Evolutionary conservation across 2,329 filamentous ascomycete genomes (phyloP), one percentile per base, ranked within the genome.

Genomic region (Phaeoacremonium minimum): DNA sequence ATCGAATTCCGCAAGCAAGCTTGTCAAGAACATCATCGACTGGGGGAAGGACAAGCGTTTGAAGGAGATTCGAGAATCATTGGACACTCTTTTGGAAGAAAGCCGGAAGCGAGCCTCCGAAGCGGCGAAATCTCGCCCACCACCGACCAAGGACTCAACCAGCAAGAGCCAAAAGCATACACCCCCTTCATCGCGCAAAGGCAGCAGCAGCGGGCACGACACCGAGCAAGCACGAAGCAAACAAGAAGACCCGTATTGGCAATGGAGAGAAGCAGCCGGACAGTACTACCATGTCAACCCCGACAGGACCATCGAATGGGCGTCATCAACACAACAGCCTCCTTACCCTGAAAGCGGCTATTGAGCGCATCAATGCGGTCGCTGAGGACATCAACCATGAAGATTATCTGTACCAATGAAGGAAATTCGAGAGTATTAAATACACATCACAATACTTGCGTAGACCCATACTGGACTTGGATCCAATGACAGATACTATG

Each of bases 1-100:
- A 16, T 55, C 3, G 40, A 51, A 6, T 58, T 66, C 32, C 52
- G 53, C 35, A 55, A 48, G 18, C 47, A 50, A n/a, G n/a, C n/a
- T n/a, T 29, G 52, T 62, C 16, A 47, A 35, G 7, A 62, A 61
- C 29, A 61, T 63, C n/a, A 45, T 63, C 7, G 58, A 61, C 31
- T 61, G 56, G 58, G 58, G 56, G 1, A 49, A 42, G 16, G 45
- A 47, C 17, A 28, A n/a, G n/a, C n/a, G n/a, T n/a, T n/a, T n/a
- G n/a, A n/a, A 37, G 18, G 42, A 43, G 4, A 57, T 63, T 30
- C 44, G 38, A n/a, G 18, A 41, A 2, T 39, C 45, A n/a, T 33
- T 51, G 36, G 42, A 50, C 32, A 32, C n/a, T 16, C 47, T 51
- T 20, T 40, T 48, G 32, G 45, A 52, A 32, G 44, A 48, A 38